These are phyloP conservation scores for Tranzscheliella williamsii DNA, from an alignment of 1,284 basidiomycete species.

Conservation along the genomic window DNA sequence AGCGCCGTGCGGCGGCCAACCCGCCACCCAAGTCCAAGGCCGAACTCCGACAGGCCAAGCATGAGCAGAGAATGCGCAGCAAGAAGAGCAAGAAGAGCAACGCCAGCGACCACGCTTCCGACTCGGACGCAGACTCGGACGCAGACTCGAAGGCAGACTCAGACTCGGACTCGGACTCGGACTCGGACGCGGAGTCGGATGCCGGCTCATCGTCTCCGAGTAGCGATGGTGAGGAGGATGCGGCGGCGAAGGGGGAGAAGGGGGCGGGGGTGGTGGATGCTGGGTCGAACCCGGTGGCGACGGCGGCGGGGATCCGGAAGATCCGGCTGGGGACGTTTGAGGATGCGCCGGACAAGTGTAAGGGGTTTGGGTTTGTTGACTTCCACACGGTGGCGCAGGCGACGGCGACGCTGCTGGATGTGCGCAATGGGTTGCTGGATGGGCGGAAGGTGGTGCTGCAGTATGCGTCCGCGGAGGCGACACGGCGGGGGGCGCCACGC, in stretches of 20 bases:
- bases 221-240: not conserved
- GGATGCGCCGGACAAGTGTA: slow-evolving; percentile 80
- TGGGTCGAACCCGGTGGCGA: too few species aligned
- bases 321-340: slow-evolving; percentile 93
- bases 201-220: not conserved
- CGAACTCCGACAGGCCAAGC: not conserved
- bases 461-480: slow-evolving; percentile 81
- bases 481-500: slow-evolving; percentile 62
- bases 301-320: slow-evolving; percentile 74
- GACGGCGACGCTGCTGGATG: slow-evolving; percentile 78
- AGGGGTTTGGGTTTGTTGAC: slow-evolving; percentile 91
- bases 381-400: slow-evolving; percentile 79
- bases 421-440: slow-evolving; percentile 79
- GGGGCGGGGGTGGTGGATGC: too few species aligned
- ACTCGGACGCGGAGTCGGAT: slow-evolving; percentile 1
- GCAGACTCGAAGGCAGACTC: not conserved
- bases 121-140: slow-evolving; percentile 8
- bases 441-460: slow-evolving; percentile 85
- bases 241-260: too few species aligned
- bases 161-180: slow-evolving; percentile 11
- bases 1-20: slow-evolving; percentile 9
- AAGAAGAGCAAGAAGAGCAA: slow-evolving; percentile 8
- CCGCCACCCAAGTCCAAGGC: slow-evolving; percentile 9
- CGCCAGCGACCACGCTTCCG: slow-evolving; percentile 6
- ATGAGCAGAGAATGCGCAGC: not conserved